These are phyloP conservation scores for Pogostemon cablin DNA, from an alignment of 257 asterid genomes.

Conservation along the genomic window DNA sequence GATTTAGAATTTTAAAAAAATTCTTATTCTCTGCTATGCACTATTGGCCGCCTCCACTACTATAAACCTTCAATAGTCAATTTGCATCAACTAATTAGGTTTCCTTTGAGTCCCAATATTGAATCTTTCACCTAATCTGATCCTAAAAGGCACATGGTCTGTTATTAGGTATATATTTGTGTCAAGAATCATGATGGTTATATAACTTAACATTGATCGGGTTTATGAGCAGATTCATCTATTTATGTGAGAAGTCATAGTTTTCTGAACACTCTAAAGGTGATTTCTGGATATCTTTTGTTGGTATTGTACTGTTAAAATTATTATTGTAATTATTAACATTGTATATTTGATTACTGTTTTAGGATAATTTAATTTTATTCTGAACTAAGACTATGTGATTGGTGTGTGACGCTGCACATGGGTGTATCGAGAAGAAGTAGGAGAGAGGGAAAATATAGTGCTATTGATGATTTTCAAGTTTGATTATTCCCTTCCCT, in stretches of 20 bases:
- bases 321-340: neutral
- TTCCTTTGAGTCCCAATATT: slow-evolving; percentile 1
- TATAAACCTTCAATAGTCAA: neutral
- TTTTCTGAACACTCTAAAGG: slow-evolving; percentile 7
- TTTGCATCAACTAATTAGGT: slow-evolving; percentile 22
- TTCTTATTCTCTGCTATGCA: neutral
- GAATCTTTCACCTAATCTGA: neutral
- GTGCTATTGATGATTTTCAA: neutral
- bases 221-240: slow-evolving; percentile 33
- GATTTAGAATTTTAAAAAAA: neutral
- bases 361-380: neutral
- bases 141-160: neutral
- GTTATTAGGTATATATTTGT: neutral
- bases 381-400: slow-evolving; percentile 4
- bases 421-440: slow-evolving; percentile 6
- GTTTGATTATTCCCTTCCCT: neutral
- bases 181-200: slow-evolving; percentile 17
- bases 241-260: slow-evolving; percentile 27
- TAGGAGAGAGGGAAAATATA: neutral
- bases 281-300: slow-evolving; percentile 12
- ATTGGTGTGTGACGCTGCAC: neutral
- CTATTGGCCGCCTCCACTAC: neutral
- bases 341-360: neutral
- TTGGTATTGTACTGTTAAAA: neutral
- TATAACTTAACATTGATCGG: slow-evolving; percentile 12